Evolutionary conservation across 1,139 yeast species (phyloP).

Genomic region (Zhuliangozyma parablackwelliae): DNA sequence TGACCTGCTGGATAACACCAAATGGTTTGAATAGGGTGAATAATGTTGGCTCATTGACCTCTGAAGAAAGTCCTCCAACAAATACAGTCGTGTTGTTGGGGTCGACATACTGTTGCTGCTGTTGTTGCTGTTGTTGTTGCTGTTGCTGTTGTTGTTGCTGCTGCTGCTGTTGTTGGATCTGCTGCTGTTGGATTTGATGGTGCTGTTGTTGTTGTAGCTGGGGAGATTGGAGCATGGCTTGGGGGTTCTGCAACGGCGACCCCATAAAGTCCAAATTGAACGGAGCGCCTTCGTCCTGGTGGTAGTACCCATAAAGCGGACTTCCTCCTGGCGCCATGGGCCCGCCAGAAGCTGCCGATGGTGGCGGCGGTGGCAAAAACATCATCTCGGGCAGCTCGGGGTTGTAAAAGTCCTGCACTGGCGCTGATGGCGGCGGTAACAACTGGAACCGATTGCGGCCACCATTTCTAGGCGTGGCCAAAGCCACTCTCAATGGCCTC

Average conservation of each 20-base stretch:
- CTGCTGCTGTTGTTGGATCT: slow-evolving; percentile 3
- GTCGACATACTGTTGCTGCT: slow-evolving; percentile 51
- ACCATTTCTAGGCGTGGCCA: slow-evolving; percentile 54
- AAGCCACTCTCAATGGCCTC: slow-evolving; percentile 66
- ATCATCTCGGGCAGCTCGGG: slow-evolving; percentile 11
- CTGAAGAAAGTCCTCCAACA: slow-evolving; percentile 81
- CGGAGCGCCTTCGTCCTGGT: slow-evolving; percentile 2
- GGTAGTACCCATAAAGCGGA: slow-evolving; percentile 9
- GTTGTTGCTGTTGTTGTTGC: slow-evolving; percentile 5
- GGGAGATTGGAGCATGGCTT: slow-evolving; percentile 1
- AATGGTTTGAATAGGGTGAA: slow-evolving; percentile 74
- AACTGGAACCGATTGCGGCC: slow-evolving; percentile 5
- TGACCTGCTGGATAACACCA: slow-evolving; percentile 80
- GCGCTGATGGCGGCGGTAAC: slow-evolving; percentile 4
- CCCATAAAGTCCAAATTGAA: slow-evolving; percentile 3
- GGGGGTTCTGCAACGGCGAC: slow-evolving; percentile 1
- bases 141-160: slow-evolving; percentile 5
- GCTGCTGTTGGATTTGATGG: slow-evolving; percentile 1
- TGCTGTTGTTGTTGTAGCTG: too few species aligned
- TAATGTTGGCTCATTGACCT: slow-evolving; percentile 72
- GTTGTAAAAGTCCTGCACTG: slow-evolving; percentile 1
- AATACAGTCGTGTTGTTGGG: slow-evolving; percentile 91
- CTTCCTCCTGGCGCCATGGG: slow-evolving; percentile 1
- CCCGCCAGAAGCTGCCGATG: background rate
- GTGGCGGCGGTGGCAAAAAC: slow-evolving; percentile 13